Base-by-base conservation (phyloP, 805 yeast genomes). In the Lipomyces oligophaga region DNA sequence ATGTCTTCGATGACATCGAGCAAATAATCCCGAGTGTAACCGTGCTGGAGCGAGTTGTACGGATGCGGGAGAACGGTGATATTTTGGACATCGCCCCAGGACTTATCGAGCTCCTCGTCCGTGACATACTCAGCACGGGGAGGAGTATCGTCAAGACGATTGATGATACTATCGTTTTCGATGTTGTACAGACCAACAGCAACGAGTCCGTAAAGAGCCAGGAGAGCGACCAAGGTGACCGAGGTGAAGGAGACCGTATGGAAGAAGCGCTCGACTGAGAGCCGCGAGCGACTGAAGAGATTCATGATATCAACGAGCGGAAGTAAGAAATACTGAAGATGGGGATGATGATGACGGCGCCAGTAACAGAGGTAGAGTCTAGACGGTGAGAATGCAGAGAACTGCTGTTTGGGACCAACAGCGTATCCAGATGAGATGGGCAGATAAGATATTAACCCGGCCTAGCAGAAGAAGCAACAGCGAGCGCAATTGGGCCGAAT, bases 41-140 rank as follows among this genome's bases (percentile, higher is more conserved):
- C 93, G 64, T 86, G 87, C 15, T 80, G 84, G 47, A 69, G 77
- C 0, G 95, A 81, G 20, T 79, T 78, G 64, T 82, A 88, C 1
- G 95, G 85, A 65, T 88, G 97, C 38, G 79, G 80, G 19, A 72
- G 62, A 19, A 65, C 57, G 0, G 89, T 81, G n/a, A 88, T 80
- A 2, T 65, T 62, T 61, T 86, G 94, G 34, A 88, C 69, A 58
- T 82, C 85, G 1, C 63, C 49, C 96, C 96, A 88, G 2, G 83
- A 70, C 5, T 24, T 5, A 6, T 55, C 52, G 10, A 55, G 36
- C 11, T 28, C 25, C 3, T 25, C 16, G 22, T 34, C 35, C 7
- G 21, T 13, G n/a, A 38, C 19, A 8, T 18, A 1, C 13, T 10
- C 25, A 16, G 7, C 11, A n/a, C 5, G 38, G 11, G 26, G 38